Conservation (phyloP, 768 basidiomycete genomes). For the Chalciporus sphaerocephalus region DNA sequence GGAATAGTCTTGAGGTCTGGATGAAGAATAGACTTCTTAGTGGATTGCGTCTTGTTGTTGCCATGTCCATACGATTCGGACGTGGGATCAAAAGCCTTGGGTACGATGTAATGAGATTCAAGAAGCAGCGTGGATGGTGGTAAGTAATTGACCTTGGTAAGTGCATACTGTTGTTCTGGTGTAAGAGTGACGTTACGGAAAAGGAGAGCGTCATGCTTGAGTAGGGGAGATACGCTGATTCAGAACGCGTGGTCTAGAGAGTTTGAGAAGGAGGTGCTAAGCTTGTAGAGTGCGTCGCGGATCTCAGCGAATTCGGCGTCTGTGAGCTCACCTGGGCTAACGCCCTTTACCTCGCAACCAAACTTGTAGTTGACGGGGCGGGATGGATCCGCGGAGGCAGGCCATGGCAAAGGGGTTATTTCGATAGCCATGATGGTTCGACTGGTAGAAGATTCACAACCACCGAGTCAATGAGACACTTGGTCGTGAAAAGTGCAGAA, state of each 20-base stretch:
- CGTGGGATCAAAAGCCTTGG: slow-evolving; percentile 72
- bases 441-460: background rate
- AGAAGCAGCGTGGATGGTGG: background rate
- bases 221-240: background rate
- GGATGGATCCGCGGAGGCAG: slow-evolving; percentile 63
- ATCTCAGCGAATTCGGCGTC: slow-evolving; percentile 64
- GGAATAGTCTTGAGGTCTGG: slow-evolving; percentile 91
- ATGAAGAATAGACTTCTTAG: slow-evolving; percentile 77
- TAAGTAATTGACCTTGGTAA: slow-evolving; percentile 64
- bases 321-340: slow-evolving; percentile 60
- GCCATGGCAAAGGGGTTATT: slow-evolving; percentile 61
- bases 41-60: slow-evolving; percentile 76
- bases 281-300: slow-evolving; percentile 72
- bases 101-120: slow-evolving; percentile 4
- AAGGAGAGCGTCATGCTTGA: slow-evolving; percentile 66
- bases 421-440: slow-evolving; percentile 57
- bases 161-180: slow-evolving; percentile 78
- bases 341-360: slow-evolving; percentile 72
- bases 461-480: background rate
- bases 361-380: slow-evolving; percentile 69
- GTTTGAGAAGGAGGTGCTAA: slow-evolving; percentile 22
- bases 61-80: slow-evolving; percentile 75
- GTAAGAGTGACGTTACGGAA: slow-evolving; percentile 66
- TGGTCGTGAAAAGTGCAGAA: background rate
- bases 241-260: background rate